Evolutionary conservation across 2,329 filamentous ascomycete genomes (phyloP).

Genomic region (Colletotrichum trifolii): DNA sequence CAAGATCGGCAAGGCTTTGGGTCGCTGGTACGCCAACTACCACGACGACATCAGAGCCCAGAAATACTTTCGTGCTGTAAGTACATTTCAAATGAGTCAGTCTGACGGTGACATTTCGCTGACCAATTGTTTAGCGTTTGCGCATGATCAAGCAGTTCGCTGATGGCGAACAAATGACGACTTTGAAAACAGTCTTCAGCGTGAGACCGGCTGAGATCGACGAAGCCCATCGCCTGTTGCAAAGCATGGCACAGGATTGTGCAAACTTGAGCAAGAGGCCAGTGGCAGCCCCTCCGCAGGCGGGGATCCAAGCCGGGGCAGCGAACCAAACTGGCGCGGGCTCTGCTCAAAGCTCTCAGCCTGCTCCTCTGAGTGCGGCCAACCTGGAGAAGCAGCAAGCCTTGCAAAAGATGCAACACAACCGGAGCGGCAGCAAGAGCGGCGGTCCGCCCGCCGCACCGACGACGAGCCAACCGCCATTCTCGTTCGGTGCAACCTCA

Average conservation of each 20-base stretch:
- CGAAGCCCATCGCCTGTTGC: slow-evolving; percentile 57
- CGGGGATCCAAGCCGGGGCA: slow-evolving; percentile 32
- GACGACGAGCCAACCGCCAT: slow-evolving; percentile 67
- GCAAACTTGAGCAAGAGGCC: slow-evolving; percentile 45
- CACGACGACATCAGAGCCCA: slow-evolving; percentile 61
- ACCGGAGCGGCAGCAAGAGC: slow-evolving; percentile 57
- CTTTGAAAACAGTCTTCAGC: slow-evolving; percentile 61
- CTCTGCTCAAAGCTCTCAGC: slow-evolving; percentile 22
- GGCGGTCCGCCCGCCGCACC: slow-evolving; percentile 66
- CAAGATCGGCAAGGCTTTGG: slow-evolving; percentile 57
- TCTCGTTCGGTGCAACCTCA: slow-evolving; percentile 65
- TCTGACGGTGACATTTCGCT: slow-evolving; percentile 40
- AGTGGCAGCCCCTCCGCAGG: slow-evolving; percentile 19
- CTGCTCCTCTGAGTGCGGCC: slow-evolving; percentile 54
- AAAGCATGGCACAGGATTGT: slow-evolving; percentile 63
- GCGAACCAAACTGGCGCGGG: slow-evolving; percentile 41
- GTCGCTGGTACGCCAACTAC: slow-evolving; percentile 60
- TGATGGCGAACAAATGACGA: slow-evolving; percentile 59
- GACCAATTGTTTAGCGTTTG: slow-evolving; percentile 57
- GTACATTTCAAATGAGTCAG: slow-evolving; percentile 39
- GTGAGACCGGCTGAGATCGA: slow-evolving; percentile 64
- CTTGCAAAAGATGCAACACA: slow-evolving; percentile 56
- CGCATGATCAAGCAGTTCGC: slow-evolving; percentile 65
- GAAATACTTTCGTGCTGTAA: slow-evolving; percentile 65
- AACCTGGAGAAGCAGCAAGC: slow-evolving; percentile 65